Evolutionary conservation across 2,329 filamentous ascomycete species (phyloP), one percentile per base, ranked within the genome.

Genomic region (Cryphonectria japonica): DNA sequence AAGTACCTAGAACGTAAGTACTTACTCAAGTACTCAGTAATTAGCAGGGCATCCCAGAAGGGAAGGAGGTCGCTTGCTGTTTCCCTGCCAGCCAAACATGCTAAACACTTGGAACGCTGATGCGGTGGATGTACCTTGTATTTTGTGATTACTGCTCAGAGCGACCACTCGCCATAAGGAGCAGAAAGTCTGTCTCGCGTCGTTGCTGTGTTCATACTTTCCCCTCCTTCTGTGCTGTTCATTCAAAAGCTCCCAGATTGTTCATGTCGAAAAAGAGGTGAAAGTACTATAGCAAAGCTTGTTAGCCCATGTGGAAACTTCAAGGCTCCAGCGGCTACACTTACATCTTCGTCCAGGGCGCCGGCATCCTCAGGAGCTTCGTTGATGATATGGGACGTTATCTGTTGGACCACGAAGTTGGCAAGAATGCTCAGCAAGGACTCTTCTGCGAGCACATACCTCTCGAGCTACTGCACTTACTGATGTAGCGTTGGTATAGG

Each of bases 221-320:
- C 14, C 1, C 57, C 26, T 22, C 11, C 52, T 59, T 9, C 9
- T 22, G 41, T 11, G 19, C 22, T 4, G 32, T 8, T 43, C 46
- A 69, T 8, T 70, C 63, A 34, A 67, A 52, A 2, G 54, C 64
- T 3, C 22, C 64, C 3, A 67, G n/a, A 8, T 29, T 37, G 39
- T 67, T 70, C 57, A 70, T 64, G n/a, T 70, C 63, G 19, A 70
- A 54, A 8, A 70, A 70, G 11, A 70, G 65, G 37, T 41, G 37
- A 57, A 70, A 67, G 22, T 70, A 70, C 69, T 70, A 32, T 32
- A 9, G 39, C 1, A 8, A 26, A 37, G 11, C 52, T 11, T 52
- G 43, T 69, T 16, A 70, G 64, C 39, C 39, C 14, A 3, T 5
- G 7, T 39, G 22, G 16, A 2, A n/a, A 22, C 26, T 34, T 13